Base-by-base conservation (phyloP, 805 yeast species). In the Dipodascopsis uninucleata region DNA sequence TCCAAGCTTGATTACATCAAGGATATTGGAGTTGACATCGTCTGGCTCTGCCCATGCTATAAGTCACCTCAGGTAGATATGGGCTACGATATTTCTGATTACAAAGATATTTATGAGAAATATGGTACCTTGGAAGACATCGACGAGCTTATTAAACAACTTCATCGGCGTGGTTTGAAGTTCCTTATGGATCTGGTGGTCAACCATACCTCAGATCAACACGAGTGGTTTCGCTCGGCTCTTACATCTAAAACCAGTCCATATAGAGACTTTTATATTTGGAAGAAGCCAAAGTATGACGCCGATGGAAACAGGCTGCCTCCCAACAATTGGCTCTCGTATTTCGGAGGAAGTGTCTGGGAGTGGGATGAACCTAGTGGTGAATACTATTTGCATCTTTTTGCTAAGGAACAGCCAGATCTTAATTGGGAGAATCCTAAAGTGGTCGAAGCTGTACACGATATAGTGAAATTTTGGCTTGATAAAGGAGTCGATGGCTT, bases 1-100 rank as follows among this genome's bases (percentile, higher is more conserved):
- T 69, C 75, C 18, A 70, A 72, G 28, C 64, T 77, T 52, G 79
- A 75, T 59, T 75, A 77, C 59, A 60, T 77, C 59, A 71, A 74
- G 57, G 61, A 59, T 18, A 60, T 77, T 24, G 79, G 79, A 2
- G 67, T 67, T 12, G 79, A 75, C 45, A 71, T 74, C 17, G 64
- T 77, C 31, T 78, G 82, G 82, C 61, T 77, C 41, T 73, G 76
- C 21, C 82, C 82, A 23, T 74, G 75, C 67, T 76, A 69, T 61
- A 78, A 74, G 52, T 74, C 79, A 1, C 82, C 82, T 5, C 78
- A 74, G 58, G 76, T 73, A 39, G 82, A 78, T 59, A 77, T 77
- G 81, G 82, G 82, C 3, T 78, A 77, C 57, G 82, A 78, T 53
- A 75, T 78, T 54, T 62, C 75, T n/a, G 72, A 78, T 60, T 78